Percentiles rank a stretch among this genome's conserved stretches.
These are phyloP conservation scores for Neonectria hederae DNA, from an alignment of 2,329 filamentous ascomycete species.

Conservation along the genomic window DNA sequence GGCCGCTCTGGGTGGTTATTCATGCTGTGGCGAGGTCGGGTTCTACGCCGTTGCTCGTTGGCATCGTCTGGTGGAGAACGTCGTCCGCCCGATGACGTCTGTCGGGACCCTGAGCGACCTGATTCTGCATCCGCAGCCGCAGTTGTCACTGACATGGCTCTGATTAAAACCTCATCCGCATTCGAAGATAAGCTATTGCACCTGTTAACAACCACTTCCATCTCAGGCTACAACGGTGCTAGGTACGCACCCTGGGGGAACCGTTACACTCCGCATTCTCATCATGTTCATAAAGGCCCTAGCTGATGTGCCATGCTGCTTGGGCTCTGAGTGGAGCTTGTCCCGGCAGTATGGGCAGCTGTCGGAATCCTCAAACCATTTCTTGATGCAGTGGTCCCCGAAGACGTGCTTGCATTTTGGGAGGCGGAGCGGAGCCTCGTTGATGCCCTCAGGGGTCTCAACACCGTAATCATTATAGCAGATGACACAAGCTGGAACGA, in stretches of 20 bases:
- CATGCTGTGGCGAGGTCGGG: conserved; percentile 40
- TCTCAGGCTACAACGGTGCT: not conserved
- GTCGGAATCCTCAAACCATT: conserved; percentile 70
- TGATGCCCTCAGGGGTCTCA: conserved; percentile 65
- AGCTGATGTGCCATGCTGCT: conserved; percentile 30
- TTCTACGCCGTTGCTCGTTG: conserved; percentile 42
- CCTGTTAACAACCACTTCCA: conserved; percentile 19
- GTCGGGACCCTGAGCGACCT: conserved; percentile 25
- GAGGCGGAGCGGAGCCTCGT: conserved; percentile 65
- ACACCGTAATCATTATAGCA: conserved; percentile 72
- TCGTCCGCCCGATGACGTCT: conserved; percentile 31
- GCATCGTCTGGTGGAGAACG: conserved; percentile 44
- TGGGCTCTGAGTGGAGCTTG: conserved; percentile 64
- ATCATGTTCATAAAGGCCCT: conserved; percentile 47
- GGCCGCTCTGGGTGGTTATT: conserved; percentile 15
- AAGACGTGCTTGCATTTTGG: conserved; percentile 73
- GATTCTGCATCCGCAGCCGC: conserved; percentile 25
- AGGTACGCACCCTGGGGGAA: conserved; percentile 37
- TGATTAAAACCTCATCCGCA: conserved; percentile 36
- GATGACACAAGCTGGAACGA: conserved; percentile 64
- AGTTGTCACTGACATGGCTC: conserved; percentile 15
- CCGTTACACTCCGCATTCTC: conserved; percentile 38
- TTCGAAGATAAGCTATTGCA: conserved; percentile 19
- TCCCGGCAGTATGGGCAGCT: conserved; percentile 72
- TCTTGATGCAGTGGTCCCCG: conserved; percentile 71